phyloP scores from a whole-genome alignment of 805 yeast species.

The Starmerella sirachaensis region DNA sequence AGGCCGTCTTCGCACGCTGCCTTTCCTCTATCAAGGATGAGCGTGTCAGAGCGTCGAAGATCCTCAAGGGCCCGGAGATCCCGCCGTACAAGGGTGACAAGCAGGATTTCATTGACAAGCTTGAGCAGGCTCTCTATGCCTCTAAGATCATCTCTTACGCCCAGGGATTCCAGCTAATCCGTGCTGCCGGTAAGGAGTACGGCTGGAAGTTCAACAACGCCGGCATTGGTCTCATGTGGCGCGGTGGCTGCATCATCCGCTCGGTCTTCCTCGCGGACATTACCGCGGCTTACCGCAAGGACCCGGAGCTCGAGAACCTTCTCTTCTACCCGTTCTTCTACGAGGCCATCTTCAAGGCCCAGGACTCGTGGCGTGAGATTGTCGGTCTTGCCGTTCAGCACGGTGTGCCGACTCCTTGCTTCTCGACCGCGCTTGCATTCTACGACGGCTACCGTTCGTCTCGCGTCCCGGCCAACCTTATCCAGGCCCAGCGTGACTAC shows the following conservation, averaged over 20 bases:
- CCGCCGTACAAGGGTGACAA: constrained; percentile 61
- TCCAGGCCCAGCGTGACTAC: constrained; percentile 99
- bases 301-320: constrained; percentile 89
- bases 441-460: constrained; percentile 98
- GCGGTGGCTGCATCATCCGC: constrained; percentile 99
- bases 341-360: constrained; percentile 84
- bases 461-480: constrained; percentile 89
- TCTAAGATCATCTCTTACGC: constrained; percentile 97
- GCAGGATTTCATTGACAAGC: constrained; percentile 74
- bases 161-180: constrained; percentile 98
- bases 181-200: constrained; percentile 95
- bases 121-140: constrained; percentile 97
- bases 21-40: constrained; percentile 84
- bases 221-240: constrained; percentile 98
- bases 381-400: constrained; percentile 61
- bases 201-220: constrained; percentile 97
- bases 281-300: constrained; percentile 87
- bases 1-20: constrained; percentile 96
- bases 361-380: constrained; percentile 87
- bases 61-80: constrained; percentile 65
- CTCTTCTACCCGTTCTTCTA: constrained; percentile 92
- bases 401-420: constrained; percentile 98
- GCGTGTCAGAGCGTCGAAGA: constrained; percentile 73
- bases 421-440: constrained; percentile 92
- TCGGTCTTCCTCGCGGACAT: constrained; percentile 96